Evolutionary conservation across 2,329 filamentous ascomycete genomes (phyloP), one percentile per base, ranked within the genome.

Genomic region (Penicillium crustosum): DNA sequence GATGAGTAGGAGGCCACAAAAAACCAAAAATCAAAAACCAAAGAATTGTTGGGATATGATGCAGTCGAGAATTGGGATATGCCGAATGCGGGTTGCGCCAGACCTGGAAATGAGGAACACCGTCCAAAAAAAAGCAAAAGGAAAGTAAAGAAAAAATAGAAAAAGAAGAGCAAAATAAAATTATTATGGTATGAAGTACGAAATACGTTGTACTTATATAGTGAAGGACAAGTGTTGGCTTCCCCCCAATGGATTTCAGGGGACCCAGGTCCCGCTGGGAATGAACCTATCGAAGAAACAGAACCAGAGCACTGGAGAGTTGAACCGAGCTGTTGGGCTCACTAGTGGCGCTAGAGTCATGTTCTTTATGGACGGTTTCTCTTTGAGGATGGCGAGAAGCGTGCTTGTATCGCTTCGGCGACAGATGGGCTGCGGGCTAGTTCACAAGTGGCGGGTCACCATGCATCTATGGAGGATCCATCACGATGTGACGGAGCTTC

Each of bases 381-480:
- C 55, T 57, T 53, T 48, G 49, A 53, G 33, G 19, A 6, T 10
- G 29, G 21, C 53, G 15, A 55, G 58, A 62, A 48, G 58, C 43
- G 53, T 57, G 55, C 55, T 63, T 58, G 59, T 51, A 50, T 65
- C 42, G 50, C 59, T 65, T 62, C 61, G 58, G 60, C 53, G 27
- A 56, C 55, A 61, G 51, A 54, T 53, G 33, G 54, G 53, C 49
- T 61, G 62, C 58, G 59, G 67, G 53, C 68, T 64, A 66, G 62
- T 68, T 70, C 60, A 61, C 53, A 66, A 71, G 64, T 69, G 65
- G 69, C 63, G 69, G 64, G 66, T 65, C 66, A 61, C 48, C 49
- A 65, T 69, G 66, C 69, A 66, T 66, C 59, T 59, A 49, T 53
- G 58, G 66, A 60, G 61, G 58, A 64, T 66, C 65, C 64, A 67